Conservation (phyloP, 768 basidiomycete genomes). For the Podaxis carcinomalis region DNA sequence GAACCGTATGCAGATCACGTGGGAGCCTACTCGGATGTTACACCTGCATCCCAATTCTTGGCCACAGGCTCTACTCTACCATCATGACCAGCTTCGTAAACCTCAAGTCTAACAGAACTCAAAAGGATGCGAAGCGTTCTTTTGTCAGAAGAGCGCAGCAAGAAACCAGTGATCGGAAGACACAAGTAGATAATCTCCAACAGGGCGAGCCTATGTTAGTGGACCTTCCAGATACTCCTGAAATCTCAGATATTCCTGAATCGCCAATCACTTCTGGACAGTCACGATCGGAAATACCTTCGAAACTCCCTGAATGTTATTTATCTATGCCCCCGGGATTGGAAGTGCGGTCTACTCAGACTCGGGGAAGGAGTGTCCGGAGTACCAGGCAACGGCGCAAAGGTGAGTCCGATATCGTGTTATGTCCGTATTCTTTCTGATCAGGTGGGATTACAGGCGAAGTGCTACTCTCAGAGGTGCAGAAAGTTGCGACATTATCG, state of each 20-base stretch:
- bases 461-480: conserved; percentile 50
- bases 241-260: background rate
- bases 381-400: conserved; percentile 16
- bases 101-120: conserved; percentile 25
- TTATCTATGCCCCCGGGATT: conserved; percentile 18
- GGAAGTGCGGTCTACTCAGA: conserved; percentile 15
- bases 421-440: no score
- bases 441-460: conserved; percentile 41
- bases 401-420: conserved; percentile 14
- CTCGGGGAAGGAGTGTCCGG: conserved; percentile 22
- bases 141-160: conserved; percentile 13
- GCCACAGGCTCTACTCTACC: background rate
- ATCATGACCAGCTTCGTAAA: conserved; percentile 33
- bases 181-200: background rate
- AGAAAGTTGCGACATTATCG: conserved; percentile 64
- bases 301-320: conserved; percentile 12
- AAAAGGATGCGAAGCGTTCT: conserved; percentile 26
- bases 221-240: conserved; percentile 10
- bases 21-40: no score
- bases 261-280: conserved; percentile 7
- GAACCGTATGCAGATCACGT: no score
- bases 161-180: background rate
- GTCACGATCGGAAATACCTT: background rate
- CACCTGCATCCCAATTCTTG: no score
- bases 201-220: conserved; percentile 7